Conservation (phyloP, 805 yeast species). For the Candida koratica region DNA sequence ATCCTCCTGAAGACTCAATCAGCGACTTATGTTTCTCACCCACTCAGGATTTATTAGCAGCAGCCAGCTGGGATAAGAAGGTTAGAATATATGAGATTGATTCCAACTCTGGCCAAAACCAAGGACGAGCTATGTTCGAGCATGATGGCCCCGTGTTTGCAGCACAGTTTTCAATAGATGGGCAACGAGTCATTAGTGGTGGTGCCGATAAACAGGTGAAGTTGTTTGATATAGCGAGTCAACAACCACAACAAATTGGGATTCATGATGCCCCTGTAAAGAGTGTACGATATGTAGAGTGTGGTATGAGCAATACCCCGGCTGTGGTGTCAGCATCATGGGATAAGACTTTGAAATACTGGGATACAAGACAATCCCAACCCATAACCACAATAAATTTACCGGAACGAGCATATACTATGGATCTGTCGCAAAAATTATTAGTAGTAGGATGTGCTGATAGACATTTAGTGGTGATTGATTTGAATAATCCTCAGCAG, state of each 20-base stretch:
- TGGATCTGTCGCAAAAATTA: slow-evolving; percentile 79
- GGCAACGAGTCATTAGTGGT: slow-evolving; percentile 75
- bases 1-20: slow-evolving; percentile 90
- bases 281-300: slow-evolving; percentile 69
- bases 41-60: slow-evolving; percentile 74
- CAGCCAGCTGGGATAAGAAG: slow-evolving; percentile 91
- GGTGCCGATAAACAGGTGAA: slow-evolving; percentile 89
- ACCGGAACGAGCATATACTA: slow-evolving; percentile 87
- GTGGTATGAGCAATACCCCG: slow-evolving; percentile 79
- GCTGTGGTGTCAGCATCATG: slow-evolving; percentile 91
- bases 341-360: slow-evolving; percentile 91
- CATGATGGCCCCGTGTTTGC: slow-evolving; percentile 85
- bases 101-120: slow-evolving; percentile 67
- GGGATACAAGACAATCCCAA: slow-evolving; percentile 86
- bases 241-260: slow-evolving; percentile 82
- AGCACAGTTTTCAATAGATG: slow-evolving; percentile 82
- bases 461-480: slow-evolving; percentile 70
- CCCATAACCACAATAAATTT: slow-evolving; percentile 77
- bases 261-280: slow-evolving; percentile 79
- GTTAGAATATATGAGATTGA: slow-evolving; percentile 87
- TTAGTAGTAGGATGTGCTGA: slow-evolving; percentile 95
- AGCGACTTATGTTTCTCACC: slow-evolving; percentile 84
- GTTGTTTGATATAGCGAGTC: slow-evolving; percentile 74
- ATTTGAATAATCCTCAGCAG: slow-evolving; percentile 76
- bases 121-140: slow-evolving; percentile 84